Base-by-base conservation (phyloP, 352 stramenopile genomes). In the Phytophthora cryptogea region DNA sequence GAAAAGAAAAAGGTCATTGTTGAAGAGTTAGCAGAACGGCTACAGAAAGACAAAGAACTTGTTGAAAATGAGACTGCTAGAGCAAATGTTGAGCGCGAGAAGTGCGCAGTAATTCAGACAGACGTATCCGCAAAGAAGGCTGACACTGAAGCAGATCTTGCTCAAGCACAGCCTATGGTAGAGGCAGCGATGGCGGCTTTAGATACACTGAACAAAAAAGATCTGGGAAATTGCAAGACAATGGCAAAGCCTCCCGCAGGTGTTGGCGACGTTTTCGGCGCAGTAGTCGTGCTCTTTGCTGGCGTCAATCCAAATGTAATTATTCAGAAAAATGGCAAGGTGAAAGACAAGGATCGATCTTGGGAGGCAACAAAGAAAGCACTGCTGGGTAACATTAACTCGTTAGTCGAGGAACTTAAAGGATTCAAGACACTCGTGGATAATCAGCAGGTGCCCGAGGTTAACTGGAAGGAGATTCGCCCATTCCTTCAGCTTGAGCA, bases 301-400 rank as follows among this genome's bases (percentile, higher is more conserved):
- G 85, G 85, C 0, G 65, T 86, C 16, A 92, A 94, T 59, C 41
- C 81, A 4, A 88, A 83, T 32, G 63, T 92, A 0, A 56, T 88
- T 2, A 68, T 89, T 2, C 86, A 97, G 59, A 98, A 98, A 80
- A 98, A 93, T 40, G 93, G 86, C 44, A 98, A 98, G 54, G 89
- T 98, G 23, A 94, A 94, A 51, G 85, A 94, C 48, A 98, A 98
- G 59, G 93, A 98, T 65, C 86, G 90, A 14, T 86, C 82, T 5
- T 98, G 95, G 95, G 94, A 98, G 31, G 86, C 85, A 0, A 83
- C 78, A 17, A 98, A 98, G 74, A 98, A 98, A 58, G 79, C 89
- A 16, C 51, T 98, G 8, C 65, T 98, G 35, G 71, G 85, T 11
- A 97, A 98, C 51, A 89, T 98, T 41, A 96, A 97, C 45, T 91